phyloP scores from a whole-genome alignment of 257 asterid genomes.

The Perilla frutescens region DNA sequence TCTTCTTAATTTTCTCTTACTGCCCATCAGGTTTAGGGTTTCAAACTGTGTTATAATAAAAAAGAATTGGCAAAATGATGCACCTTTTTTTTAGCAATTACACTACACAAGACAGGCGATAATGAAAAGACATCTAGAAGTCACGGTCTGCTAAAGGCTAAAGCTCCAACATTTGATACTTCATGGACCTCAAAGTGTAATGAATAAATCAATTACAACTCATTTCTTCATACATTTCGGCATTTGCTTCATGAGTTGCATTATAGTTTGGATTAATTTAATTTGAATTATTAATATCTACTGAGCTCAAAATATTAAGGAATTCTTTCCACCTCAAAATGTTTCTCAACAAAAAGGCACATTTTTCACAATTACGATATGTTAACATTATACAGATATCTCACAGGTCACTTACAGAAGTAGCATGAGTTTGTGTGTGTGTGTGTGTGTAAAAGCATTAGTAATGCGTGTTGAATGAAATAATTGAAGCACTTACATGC shows the following conservation, averaged over 20 bases:
- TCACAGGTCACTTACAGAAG: neutral
- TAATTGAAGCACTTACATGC: slow-evolving; percentile 62
- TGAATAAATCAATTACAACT: too few relatives aligned
- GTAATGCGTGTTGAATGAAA: neutral
- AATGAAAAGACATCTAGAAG: too few relatives aligned
- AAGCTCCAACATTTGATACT: neutral
- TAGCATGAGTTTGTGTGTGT: neutral
- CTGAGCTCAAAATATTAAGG: slow-evolving; percentile 4
- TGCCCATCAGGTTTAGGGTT: too few relatives aligned
- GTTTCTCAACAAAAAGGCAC: neutral
- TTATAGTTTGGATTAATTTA: neutral
- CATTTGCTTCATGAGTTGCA: too few relatives aligned
- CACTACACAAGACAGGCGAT: too few relatives aligned
- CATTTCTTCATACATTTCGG: too few relatives aligned
- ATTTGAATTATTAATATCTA: neutral
- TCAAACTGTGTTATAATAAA: too few relatives aligned
- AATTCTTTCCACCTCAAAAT: neutral
- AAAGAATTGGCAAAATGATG: too few relatives aligned
- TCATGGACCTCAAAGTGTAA: neutral
- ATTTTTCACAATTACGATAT: neutral
- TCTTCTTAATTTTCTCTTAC: too few relatives aligned
- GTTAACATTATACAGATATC: neutral
- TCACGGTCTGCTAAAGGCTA: too few relatives aligned
- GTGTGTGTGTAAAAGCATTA: neutral
- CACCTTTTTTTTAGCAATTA: too few relatives aligned